Conservation (phyloP, 371 early-diverging fungal species). For the Spraguea lophii region DNA sequence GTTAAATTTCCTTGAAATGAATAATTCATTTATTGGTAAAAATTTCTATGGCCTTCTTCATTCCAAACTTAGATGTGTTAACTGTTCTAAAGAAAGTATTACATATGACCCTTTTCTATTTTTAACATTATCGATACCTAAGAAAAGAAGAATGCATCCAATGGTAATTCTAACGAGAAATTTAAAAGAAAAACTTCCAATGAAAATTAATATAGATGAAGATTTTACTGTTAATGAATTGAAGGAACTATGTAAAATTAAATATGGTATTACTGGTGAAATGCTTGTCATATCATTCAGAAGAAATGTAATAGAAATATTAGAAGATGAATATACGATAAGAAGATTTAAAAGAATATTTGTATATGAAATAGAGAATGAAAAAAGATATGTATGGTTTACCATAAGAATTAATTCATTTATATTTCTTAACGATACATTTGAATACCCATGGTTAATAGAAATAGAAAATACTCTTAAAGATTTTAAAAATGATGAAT, state of each 20-base stretch:
- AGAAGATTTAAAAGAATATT: background rate
- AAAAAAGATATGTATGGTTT: background rate
- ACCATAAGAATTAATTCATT: background rate
- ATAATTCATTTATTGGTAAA: slow-evolving; percentile 69
- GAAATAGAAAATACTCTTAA: no score
- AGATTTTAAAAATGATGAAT: no score
- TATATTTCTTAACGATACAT: background rate
- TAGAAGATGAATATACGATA: no score
- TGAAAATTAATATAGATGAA: slow-evolving; percentile 3
- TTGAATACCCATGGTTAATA: no score
- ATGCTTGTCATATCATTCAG: background rate
- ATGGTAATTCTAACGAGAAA: slow-evolving; percentile 11
- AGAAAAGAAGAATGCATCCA: slow-evolving; percentile 10
- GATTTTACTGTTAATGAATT: slow-evolving; percentile 5
- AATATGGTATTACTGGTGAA: slow-evolving; percentile 4
- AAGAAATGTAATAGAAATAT: no score
- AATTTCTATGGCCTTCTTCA: slow-evolving; percentile 60
- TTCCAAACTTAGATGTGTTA: slow-evolving; percentile 56
- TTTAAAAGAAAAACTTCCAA: slow-evolving; percentile 6
- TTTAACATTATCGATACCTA: slow-evolving; percentile 67
- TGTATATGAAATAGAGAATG: background rate
- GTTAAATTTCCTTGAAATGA: slow-evolving; percentile 54
- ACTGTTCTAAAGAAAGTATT: slow-evolving; percentile 59
- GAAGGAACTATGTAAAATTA: background rate
- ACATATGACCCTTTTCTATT: slow-evolving; percentile 73